These are phyloP conservation scores for Leucocoprinus leucothites DNA, from an alignment of 768 basidiomycete genomes.

Conservation along the genomic window DNA sequence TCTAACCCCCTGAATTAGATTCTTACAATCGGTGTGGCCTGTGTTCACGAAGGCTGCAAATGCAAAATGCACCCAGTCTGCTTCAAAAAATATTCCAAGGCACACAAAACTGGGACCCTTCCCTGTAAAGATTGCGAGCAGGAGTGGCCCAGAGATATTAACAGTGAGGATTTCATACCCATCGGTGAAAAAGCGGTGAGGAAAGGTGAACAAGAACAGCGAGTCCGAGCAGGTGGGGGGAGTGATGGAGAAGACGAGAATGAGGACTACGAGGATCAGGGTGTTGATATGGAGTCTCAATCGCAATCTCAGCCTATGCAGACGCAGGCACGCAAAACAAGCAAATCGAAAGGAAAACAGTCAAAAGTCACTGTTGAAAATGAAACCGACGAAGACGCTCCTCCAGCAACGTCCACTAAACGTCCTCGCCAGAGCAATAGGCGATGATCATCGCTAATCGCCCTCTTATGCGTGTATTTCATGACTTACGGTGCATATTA, in stretches of 20 bases:
- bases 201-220: constrained; percentile 52
- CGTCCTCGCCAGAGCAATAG: constrained; percentile 23
- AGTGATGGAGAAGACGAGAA: constrained; percentile 43
- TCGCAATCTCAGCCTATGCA: constrained; percentile 14
- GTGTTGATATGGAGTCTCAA: constrained; percentile 29
- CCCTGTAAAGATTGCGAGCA: constrained; percentile 55
- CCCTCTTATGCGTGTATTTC: too few relatives aligned
- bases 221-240: constrained; percentile 26
- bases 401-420: constrained; percentile 24
- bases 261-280: constrained; percentile 37
- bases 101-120: constrained; percentile 20
- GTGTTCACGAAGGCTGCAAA: constrained; percentile 60
- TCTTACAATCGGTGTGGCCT: constrained; percentile 66
- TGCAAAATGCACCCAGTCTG: constrained; percentile 64
- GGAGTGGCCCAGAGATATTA: constrained; percentile 58
- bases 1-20: constrained; percentile 35
- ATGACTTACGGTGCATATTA: too few relatives aligned
- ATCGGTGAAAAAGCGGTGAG: constrained; percentile 70
- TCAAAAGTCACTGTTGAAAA: constrained; percentile 24
- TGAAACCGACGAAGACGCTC: constrained; percentile 35
- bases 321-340: constrained; percentile 1
- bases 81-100: constrained; percentile 45
- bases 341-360: constrained; percentile 26
- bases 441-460: constrained; percentile 12
- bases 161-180: constrained; percentile 42